Evolutionary conservation across 257 asterid species (phyloP), one percentile per base, ranked within the genome.

Genomic region (Paraleonurus japonicus): DNA sequence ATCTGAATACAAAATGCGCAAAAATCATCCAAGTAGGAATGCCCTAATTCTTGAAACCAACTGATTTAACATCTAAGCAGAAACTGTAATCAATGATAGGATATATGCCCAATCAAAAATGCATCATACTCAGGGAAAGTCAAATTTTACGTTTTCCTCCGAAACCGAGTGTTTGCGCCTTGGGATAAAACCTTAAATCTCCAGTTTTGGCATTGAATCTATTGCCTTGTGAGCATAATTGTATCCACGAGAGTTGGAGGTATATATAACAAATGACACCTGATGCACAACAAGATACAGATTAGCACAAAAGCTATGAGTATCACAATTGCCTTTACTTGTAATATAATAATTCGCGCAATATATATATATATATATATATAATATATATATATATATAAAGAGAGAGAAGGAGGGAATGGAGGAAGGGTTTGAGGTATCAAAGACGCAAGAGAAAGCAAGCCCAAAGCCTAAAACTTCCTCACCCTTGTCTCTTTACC

Each of bases 181-280:
- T 17, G 2, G 8, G n/a, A 19, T n/a, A 75, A 81, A 76, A 74
- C 72, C 80, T 45, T 67, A 45, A 67, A 74, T 73, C 71, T 71
- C 72, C 79, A 75, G 60, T 57, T 72, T 73, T 60, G 57, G 76
- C 75, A 74, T 67, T 74, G 75, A 80, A 83, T 77, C 78, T 45
- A 47, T 26, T 72, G 28, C 47, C 72, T 71, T 69, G 61, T 59
- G 28, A 47, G 65, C 73, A 79, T 84, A 83, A 47, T 47, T 47
- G 54, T n/a, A 16, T 80, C 79, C 78, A 74, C 55, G 47, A 65
- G 53, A 60, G 26, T 17, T 72, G 11, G 4, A 12, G 20, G n/a
- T 19, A 28, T 27, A 58, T 63, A 27, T 32, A 65, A 16, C 59
- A 37, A 39, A 47, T 48, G 54, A 59, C 19, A 47, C 59, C 65